A percentile compares a stretch with the other conserved stretches of the same genome.
Conservation (phyloP, 345 rosid genomes). For the Gynandropsis gynandra region DNA sequence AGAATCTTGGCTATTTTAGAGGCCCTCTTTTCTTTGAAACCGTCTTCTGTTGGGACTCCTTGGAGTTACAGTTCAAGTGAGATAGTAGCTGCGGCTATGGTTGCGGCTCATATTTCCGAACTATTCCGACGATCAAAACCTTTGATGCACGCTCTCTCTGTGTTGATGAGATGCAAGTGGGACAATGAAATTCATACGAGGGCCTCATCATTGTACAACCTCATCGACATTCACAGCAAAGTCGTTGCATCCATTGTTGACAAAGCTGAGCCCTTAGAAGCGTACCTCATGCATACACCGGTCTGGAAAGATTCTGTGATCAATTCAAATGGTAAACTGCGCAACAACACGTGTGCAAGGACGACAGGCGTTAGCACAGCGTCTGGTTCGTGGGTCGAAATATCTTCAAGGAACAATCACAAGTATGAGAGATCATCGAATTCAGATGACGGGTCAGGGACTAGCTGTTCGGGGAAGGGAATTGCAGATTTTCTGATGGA, state of each 20-base stretch:
- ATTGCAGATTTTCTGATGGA: constrained; percentile 58
- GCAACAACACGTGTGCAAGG: constrained; percentile 34
- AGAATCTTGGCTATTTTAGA: constrained; percentile 83
- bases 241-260: constrained; percentile 83
- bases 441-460: constrained; percentile 42
- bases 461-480: constrained; percentile 42
- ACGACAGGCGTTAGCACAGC: constrained; percentile 34
- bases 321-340: constrained; percentile 37
- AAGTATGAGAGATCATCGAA: constrained; percentile 34
- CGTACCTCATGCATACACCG: constrained; percentile 51
- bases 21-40: constrained; percentile 91
- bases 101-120: constrained; percentile 96
- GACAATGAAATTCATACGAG: constrained; percentile 69
- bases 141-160: constrained; percentile 75
- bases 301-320: constrained; percentile 51
- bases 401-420: constrained; percentile 37
- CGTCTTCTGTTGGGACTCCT: constrained; percentile 84
- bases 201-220: constrained; percentile 84
- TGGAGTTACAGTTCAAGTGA: constrained; percentile 95
- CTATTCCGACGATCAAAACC: constrained; percentile 86
- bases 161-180: constrained; percentile 87
- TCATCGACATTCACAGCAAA: constrained; percentile 91
- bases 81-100: constrained; percentile 99
- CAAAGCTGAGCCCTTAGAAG: constrained; percentile 93
- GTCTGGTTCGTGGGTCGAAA: constrained; percentile 34